Base-by-base conservation (phyloP, 805 yeast genomes). In the Monosporozyma aerobia region DNA sequence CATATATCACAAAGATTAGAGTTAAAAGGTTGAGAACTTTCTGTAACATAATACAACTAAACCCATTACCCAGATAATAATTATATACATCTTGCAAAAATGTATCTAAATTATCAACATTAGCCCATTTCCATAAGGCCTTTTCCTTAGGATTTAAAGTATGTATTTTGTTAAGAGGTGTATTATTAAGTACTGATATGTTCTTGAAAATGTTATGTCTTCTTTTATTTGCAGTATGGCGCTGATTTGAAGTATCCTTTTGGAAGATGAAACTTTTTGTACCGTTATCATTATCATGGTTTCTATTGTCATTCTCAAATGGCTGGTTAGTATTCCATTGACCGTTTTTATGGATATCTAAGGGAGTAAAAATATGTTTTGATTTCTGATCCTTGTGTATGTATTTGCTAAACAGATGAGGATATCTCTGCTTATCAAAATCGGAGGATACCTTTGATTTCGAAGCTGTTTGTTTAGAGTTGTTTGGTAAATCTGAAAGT, bases 101-200 rank as follows among this genome's bases (percentile, higher is more conserved):
- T 47, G 81, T 78, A 70, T 94, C 99, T 66, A 94, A 76, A 67
- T 94, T 94, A 59, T 87, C 88, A 25, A 94, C 88, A 62, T 94
- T 94, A 1, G 98, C 96, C 98, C 99, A 94, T 55, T 88, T 77
- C 89, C 97, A 94, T 16, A 87, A 72, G 0, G 98, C 96, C 48
- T 89, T 73, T 63, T 90, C 97, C 54, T 74, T 73, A 1, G 87
- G 80, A 49, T 81, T 79, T 29, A 82, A 62, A 1, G 76, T 72
- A 7, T 78, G 77, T 7, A 76, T 50, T 47, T 57, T 57, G 49
- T 58, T 57, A 9, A 52, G 50, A 2, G 69, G 64, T 7, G 66
- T 63, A 27, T 55, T 61, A 22, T 62, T 64, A 27, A 67, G 51
- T 13, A 62, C 56, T 3, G 63, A 50, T 13, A 62, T 56, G 53